Evolutionary conservation across 805 yeast genomes (phyloP).

Genomic region (Pichia deserticola): DNA sequence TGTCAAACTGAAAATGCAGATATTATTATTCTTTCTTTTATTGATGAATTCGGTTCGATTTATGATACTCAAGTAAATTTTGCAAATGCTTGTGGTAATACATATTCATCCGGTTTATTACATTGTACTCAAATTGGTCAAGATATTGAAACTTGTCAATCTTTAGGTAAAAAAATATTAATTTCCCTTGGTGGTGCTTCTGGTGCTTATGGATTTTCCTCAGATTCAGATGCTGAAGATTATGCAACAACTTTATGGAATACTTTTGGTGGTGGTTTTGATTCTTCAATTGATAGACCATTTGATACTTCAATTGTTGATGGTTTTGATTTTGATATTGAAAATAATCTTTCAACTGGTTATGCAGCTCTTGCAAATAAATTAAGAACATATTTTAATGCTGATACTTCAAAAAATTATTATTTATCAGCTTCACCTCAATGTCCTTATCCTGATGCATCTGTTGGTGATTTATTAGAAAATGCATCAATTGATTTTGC

Average conservation of each 20-base stretch:
- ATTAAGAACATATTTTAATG: conserved; percentile 34
- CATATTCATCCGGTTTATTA: conserved; percentile 36
- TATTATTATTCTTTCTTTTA: conserved; percentile 63
- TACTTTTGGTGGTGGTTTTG: conserved; percentile 53
- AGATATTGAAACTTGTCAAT: conserved; percentile 72
- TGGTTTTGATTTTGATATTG: conserved; percentile 77
- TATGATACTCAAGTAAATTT: conserved; percentile 42
- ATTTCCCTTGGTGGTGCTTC: conserved; percentile 73
- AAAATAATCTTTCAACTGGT: conserved; percentile 54
- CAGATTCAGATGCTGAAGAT: conserved; percentile 46
- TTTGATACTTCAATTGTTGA: conserved; percentile 74
- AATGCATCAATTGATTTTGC: conserved; percentile 68
- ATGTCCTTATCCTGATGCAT: conserved; percentile 79
- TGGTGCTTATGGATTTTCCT: conserved; percentile 47
- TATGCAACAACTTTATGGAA: conserved; percentile 58
- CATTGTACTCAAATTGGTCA: conserved; percentile 39
- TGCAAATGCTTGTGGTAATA: conserved; percentile 40
- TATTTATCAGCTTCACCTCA: conserved; percentile 89
- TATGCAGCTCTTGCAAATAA: conserved; percentile 53
- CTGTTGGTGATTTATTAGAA: conserved; percentile 33
- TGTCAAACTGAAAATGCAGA: conserved; percentile 68
- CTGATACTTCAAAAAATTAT: conserved; percentile 44
- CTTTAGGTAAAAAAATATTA: conserved; percentile 67
- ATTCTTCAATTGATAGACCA: conserved; percentile 33
- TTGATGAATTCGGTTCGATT: conserved; percentile 48